A percentile compares a stretch with the other conserved stretches of the same genome.
Evolutionary conservation across 2,329 filamentous ascomycete genomes (phyloP).

Genomic region (Fusarium dlaminii): DNA sequence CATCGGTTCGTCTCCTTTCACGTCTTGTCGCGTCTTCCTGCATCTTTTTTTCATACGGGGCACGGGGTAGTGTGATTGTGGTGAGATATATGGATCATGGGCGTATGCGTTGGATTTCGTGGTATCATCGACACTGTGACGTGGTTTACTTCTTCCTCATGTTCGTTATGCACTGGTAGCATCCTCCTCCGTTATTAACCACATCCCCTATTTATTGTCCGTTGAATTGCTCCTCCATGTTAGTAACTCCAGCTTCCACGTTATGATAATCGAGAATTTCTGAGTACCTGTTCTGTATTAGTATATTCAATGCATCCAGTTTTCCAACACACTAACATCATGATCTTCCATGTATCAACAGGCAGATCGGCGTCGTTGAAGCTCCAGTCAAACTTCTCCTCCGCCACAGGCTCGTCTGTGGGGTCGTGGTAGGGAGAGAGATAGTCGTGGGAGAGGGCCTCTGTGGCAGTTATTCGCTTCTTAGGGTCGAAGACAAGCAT

Average conservation of each 20-base stretch:
- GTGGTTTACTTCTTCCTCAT: conserved; percentile 34
- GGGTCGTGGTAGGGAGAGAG: conserved; percentile 97
- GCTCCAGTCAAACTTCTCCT: conserved; percentile 99
- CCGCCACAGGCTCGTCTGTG: conserved; percentile 91
- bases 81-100: conserved; percentile 30
- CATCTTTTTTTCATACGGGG: conserved; percentile 27
- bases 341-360: conserved; percentile 99
- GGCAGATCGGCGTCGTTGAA: conserved; percentile 98
- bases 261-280: conserved; percentile 99
- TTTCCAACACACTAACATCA: conserved; percentile 77
- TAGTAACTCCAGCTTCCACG: conserved; percentile 67
- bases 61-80: conserved; percentile 25
- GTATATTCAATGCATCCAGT: neutral
- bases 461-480: conserved; percentile 87
- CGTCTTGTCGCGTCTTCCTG: conserved; percentile 20
- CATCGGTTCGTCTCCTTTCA: conserved; percentile 8
- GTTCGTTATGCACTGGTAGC: conserved; percentile 31
- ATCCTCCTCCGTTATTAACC: conserved; percentile 44
- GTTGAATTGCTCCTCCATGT: conserved; percentile 53
- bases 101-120: conserved; percentile 45
- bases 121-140: conserved; percentile 48
- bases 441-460: conserved; percentile 91
- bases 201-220: conserved; percentile 48
- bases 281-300: conserved; percentile 77
- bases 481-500: conserved; percentile 99